Base-by-base conservation (phyloP, 2,329 filamentous ascomycete genomes). In the Corinectria fuckeliana region DNA sequence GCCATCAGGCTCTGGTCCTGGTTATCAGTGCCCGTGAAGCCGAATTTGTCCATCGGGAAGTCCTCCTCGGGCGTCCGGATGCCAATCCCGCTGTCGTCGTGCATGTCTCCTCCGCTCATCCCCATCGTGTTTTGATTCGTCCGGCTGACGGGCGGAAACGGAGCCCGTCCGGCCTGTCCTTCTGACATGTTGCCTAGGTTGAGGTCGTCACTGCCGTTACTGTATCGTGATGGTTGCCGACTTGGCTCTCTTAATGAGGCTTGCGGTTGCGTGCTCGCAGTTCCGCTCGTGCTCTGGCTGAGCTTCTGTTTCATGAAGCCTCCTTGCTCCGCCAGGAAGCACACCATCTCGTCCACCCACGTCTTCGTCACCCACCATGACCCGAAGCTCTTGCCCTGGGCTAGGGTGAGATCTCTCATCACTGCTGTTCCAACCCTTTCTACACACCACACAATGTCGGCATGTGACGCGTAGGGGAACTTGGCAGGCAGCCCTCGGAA, bases 311-410 rank as follows among this genome's bases (percentile, higher is more conserved):
- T 82, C 80, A 97, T 88, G 72, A 97, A 97, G 0, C 94, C 94
- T 50, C 93, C 94, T 69, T 93, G 89, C 70, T 96, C 92, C 0
- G 92, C 92, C 66, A 97, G 82, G 84, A 96, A 97, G 57, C 90
- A 84, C 49, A 93, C 87, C 91, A 96, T 96, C 78, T 98, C 94
- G 71, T 97, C 93, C 51, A 97, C 86, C 83, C 94, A 98, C 58
- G 94, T 93, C 74, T 97, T 97, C 3, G 93, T 93, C 58, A 97
- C 91, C 91, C 91, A 95, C 92, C 92, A 96, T 5, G 91, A 89
- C n/a, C 91, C 90, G 71, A 94, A 96, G 71, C 90, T 93, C 71
- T 89, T 87, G 16, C 90, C 91, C 64, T 91, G 88, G 38, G 87
- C 83, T 50, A 95, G 88, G 1, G 91, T 95, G 57, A 96, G 85